Percentiles rank a stretch among this genome's conserved stretches.
These are phyloP conservation scores for Malassezia brasiliensis DNA, from an alignment of 1,284 basidiomycete genomes.

Conservation along the genomic window DNA sequence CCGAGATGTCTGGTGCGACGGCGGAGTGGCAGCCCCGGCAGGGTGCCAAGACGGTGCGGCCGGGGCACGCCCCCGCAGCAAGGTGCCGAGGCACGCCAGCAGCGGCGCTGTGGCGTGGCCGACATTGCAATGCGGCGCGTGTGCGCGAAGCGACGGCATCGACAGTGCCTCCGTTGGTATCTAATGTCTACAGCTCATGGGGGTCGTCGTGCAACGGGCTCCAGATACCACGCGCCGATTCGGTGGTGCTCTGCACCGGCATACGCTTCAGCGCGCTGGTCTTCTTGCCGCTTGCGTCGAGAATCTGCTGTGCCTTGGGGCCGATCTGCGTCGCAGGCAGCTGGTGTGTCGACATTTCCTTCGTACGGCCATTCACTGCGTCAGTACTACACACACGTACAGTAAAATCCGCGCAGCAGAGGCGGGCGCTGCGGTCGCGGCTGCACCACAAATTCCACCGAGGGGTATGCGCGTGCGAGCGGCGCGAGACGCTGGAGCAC, in stretches of 20 bases:
- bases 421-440: conserved; percentile 18
- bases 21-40: too few species aligned
- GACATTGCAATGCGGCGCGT: too few species aligned
- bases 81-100: too few species aligned
- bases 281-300: conserved; percentile 23
- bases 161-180: background rate
- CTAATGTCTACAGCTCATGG: conserved; percentile 5
- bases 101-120: too few species aligned
- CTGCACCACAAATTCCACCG: conserved; percentile 20
- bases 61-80: too few species aligned
- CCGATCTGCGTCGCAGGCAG: conserved; percentile 8
- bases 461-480: conserved; percentile 16
- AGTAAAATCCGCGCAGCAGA: conserved; percentile 19
- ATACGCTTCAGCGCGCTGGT: conserved; percentile 18
- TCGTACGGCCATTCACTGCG: conserved; percentile 21
- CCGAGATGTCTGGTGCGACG: background rate
- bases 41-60: too few species aligned
- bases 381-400: conserved; percentile 13
- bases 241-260: conserved; percentile 18
- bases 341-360: conserved; percentile 21
- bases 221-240: conserved; percentile 26
- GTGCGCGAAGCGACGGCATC: too few species aligned
- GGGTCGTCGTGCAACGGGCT: conserved; percentile 22
- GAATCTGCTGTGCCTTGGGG: conserved; percentile 17
- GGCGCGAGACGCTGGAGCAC: conserved; percentile 15